Percentiles rank a stretch among this genome's conserved stretches.
These are phyloP conservation scores for Knoxdaviesia proteae DNA, from an alignment of 2,329 filamentous ascomycete species.

Conservation along the genomic window DNA sequence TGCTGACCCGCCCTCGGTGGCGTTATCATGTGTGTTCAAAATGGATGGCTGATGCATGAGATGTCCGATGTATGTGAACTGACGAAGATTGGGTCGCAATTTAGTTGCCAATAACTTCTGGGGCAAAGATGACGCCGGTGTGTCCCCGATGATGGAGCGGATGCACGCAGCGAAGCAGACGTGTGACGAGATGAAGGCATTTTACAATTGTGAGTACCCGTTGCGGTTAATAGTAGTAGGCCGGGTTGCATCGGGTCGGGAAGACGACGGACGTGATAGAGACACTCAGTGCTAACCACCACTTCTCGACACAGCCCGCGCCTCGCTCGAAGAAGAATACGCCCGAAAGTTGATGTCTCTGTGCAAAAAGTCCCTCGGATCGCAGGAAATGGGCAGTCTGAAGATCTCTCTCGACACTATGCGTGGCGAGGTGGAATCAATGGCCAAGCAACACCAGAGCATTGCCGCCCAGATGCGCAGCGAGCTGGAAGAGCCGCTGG, in stretches of 20 bases:
- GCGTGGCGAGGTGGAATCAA: conserved; percentile 73
- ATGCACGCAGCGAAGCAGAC: conserved; percentile 91
- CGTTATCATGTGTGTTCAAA: conserved; percentile 37
- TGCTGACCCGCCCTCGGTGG: conserved; percentile 41
- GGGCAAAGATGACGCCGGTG: conserved; percentile 96
- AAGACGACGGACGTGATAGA: neutral
- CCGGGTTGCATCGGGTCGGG: neutral
- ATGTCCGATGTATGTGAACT: neutral
- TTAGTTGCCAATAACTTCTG: conserved; percentile 97
- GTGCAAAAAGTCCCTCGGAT: conserved; percentile 73
- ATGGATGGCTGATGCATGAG: neutral
- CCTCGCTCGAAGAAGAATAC: conserved; percentile 93
- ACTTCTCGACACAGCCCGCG: conserved; percentile 38
- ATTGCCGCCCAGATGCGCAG: conserved; percentile 90
- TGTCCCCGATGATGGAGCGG: conserved; percentile 73
- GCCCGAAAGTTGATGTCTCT: conserved; percentile 71
- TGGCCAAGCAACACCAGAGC: conserved; percentile 80
- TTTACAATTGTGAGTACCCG: conserved; percentile 51
- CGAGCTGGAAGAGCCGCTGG: conserved; percentile 82
- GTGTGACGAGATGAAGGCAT: conserved; percentile 77
- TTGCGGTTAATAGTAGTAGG: neutral
- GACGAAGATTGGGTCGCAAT: neutral
- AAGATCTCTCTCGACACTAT: conserved; percentile 72
- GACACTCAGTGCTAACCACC: neutral
- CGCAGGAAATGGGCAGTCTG: conserved; percentile 67